Evolutionary conservation across 176 grass and related monocot genomes (phyloP), one percentile per base, ranked within the genome.

Genomic region (Alopecurus myosuroides): DNA sequence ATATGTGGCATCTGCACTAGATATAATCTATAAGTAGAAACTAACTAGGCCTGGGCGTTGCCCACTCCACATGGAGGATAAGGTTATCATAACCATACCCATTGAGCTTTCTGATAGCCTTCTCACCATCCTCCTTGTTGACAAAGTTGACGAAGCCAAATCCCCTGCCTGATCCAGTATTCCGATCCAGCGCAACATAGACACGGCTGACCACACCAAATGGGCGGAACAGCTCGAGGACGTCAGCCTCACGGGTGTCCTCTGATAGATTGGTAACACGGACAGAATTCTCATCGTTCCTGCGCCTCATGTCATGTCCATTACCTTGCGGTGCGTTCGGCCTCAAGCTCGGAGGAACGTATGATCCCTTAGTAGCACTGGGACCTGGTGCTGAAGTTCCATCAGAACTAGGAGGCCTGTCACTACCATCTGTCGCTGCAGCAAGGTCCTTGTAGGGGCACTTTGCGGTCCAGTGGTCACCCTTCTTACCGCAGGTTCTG

Each of bases 41-140:
- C 69, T 87, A 92, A n/a, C 12, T 71, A 25, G 94, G 94, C 81
- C 90, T 85, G 11, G 94, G 94, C 14, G 94, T 88, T 33, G 94
- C 94, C 94, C 89, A 94, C 78, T 97, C 94, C 7, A 97, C 94
- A n/a, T 92, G 77, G 17, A 97, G 86, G 86, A 97, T 97, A 66
- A 97, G 89, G 76, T 97, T 97, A 74, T 97, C 94, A 67, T 97
- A 97, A 36, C 94, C 94, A 78, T 97, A 97, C 2, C 94, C 94
- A 72, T 97, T 97, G 64, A 97, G 91, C 84, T 97, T 97, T 78
- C 90, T 92, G 56, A 94, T 97, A 15, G 94, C 91, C 82, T 84
- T 93, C 52, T 94, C 91, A 0, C 89, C 94, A 1, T 97, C 89
- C 76, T 97, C 94, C 35, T 86, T 87, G 81, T 90, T 82, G n/a